These are phyloP conservation scores for Raddia distichophylla DNA, from an alignment of 176 grass and related monocot species.

Conservation along the genomic window DNA sequence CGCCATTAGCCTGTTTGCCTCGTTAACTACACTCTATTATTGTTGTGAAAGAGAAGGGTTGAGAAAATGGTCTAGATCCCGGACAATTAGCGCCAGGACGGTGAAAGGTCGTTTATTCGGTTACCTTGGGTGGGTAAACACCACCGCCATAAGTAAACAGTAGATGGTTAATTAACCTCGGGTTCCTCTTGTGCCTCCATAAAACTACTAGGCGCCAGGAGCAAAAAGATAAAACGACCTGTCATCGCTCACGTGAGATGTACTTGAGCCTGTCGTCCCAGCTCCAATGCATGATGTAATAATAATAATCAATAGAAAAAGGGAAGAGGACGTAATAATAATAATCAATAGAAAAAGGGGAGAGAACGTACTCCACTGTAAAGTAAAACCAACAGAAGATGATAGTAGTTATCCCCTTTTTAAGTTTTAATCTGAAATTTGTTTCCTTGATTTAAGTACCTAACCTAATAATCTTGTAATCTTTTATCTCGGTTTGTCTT, in stretches of 20 bases:
- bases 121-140: slow-evolving; percentile 41
- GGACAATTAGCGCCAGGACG: slow-evolving; percentile 22
- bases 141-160: background rate
- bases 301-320: background rate
- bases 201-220: slow-evolving; percentile 25
- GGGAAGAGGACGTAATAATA: background rate
- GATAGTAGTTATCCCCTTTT: background rate
- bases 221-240: slow-evolving; percentile 25
- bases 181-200: background rate
- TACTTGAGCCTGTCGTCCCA: slow-evolving; percentile 38
- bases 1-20: background rate
- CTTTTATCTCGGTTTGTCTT: background rate
- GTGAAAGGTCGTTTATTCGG: slow-evolving; percentile 55
- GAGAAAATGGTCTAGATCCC: background rate
- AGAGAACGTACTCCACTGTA: background rate
- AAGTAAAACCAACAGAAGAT: background rate
- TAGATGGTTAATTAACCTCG: slow-evolving; percentile 4
- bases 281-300: background rate
- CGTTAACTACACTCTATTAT: background rate
- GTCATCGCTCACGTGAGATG: slow-evolving; percentile 45
- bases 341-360: background rate
- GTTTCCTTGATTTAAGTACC: background rate
- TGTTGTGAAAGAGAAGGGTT: background rate
- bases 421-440: background rate
- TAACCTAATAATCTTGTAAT: background rate